These are phyloP conservation scores for Citrus inodora DNA, from an alignment of 345 rosid genomes.

Conservation along the genomic window DNA sequence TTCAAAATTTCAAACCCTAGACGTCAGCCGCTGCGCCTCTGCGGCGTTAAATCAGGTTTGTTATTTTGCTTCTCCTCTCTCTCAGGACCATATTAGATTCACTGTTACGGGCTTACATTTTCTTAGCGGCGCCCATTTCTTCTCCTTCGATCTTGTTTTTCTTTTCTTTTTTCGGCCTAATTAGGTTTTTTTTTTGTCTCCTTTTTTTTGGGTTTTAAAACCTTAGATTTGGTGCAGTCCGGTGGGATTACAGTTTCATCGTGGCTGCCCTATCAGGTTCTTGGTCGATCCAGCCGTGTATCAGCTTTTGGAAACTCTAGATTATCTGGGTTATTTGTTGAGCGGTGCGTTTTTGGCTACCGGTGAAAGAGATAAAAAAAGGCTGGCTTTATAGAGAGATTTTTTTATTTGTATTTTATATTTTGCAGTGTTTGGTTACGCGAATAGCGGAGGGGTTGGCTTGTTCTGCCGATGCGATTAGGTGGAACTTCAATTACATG, in stretches of 20 bases:
- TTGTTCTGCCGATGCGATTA: constrained; percentile 43
- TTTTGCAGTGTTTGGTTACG: not conserved
- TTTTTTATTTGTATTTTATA: not conserved
- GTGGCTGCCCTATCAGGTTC: not conserved
- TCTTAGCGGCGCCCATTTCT: not conserved
- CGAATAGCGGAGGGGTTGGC: constrained; percentile 16
- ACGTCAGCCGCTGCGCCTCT: not conserved
- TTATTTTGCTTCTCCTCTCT: not conserved
- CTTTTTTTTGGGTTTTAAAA: not conserved
- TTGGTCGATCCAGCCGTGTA: not conserved
- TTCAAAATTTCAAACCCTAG: constrained; percentile 2
- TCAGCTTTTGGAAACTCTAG: not conserved
- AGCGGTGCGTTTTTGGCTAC: not conserved
- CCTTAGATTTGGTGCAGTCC: constrained; percentile 9
- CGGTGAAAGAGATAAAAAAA: not conserved
- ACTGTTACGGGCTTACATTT: not conserved
- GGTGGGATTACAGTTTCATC: not conserved
- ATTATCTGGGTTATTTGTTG: not conserved
- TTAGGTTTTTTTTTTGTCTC: not conserved
- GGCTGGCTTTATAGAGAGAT: not conserved
- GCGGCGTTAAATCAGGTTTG: not conserved
- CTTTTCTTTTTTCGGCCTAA: not conserved
- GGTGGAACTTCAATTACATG: constrained; percentile 51
- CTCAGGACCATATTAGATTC: not conserved
- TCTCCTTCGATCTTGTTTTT: not conserved